Conservation (phyloP, 2,329 filamentous ascomycete genomes). For the Microcera coccophila region DNA sequence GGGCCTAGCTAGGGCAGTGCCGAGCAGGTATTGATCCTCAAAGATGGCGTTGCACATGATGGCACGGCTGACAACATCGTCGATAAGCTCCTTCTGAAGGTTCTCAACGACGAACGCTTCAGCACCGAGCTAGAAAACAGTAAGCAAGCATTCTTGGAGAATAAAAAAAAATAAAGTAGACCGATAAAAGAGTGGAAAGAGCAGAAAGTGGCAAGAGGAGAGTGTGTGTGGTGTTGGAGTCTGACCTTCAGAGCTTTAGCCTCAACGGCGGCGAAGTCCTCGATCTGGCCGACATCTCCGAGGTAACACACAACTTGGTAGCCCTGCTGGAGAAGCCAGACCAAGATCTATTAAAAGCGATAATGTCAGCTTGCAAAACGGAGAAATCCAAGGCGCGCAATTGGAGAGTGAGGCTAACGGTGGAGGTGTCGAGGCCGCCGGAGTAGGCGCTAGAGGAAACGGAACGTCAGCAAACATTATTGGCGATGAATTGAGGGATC, state of each 20-base stretch:
- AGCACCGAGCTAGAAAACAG: slow-evolving; percentile 11
- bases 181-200: neutral
- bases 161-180: neutral
- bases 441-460: neutral
- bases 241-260: slow-evolving; percentile 50
- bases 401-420: neutral
- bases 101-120: slow-evolving; percentile 50
- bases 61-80: slow-evolving; percentile 71
- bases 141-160: neutral
- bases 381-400: neutral
- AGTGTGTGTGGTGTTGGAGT: neutral
- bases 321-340: slow-evolving; percentile 8
- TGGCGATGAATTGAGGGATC: neutral
- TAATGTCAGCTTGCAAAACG: neutral
- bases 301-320: slow-evolving; percentile 37
- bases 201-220: neutral
- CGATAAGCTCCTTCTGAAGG: slow-evolving; percentile 66
- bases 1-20: slow-evolving; percentile 58
- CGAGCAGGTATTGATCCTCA: slow-evolving; percentile 48
- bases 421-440: neutral
- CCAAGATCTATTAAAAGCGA: slow-evolving; percentile 9
- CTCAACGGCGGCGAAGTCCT: slow-evolving; percentile 65
- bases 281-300: slow-evolving; percentile 66
- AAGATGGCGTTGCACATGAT: slow-evolving; percentile 55
- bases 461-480: neutral